Evolutionary conservation across 2,329 filamentous ascomycete genomes (phyloP).

Genomic region (Aspergillus persii): DNA sequence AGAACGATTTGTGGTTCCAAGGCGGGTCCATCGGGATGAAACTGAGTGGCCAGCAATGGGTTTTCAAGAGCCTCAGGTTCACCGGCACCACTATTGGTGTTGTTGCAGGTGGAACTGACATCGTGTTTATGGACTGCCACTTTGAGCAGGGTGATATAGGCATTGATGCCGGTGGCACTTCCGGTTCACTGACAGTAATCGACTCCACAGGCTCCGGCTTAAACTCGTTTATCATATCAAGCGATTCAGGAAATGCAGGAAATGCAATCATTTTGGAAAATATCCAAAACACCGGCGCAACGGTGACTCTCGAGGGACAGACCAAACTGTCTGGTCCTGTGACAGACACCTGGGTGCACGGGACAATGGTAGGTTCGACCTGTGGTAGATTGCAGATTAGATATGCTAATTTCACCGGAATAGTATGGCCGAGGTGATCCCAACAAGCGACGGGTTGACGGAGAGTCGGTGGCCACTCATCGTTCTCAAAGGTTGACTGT

Average conservation of each 20-base stretch:
- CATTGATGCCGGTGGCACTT: slow-evolving; percentile 24
- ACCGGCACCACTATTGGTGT: slow-evolving; percentile 58
- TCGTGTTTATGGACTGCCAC: slow-evolving; percentile 24
- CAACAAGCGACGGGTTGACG: slow-evolving; percentile 23
- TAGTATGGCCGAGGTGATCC: slow-evolving; percentile 20
- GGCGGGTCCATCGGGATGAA: slow-evolving; percentile 32
- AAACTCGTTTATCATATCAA: slow-evolving; percentile 18
- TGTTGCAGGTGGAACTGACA: slow-evolving; percentile 38
- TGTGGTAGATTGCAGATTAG: neutral
- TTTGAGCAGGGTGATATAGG: slow-evolving; percentile 24
- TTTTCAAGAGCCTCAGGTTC: slow-evolving; percentile 53
- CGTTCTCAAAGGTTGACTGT: slow-evolving; percentile 31
- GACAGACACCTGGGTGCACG: slow-evolving; percentile 31
- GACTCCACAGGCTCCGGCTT: slow-evolving; percentile 16
- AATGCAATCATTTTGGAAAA: slow-evolving; percentile 32
- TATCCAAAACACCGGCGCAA: slow-evolving; percentile 26
- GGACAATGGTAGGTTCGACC: slow-evolving; percentile 25
- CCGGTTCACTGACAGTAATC: slow-evolving; percentile 23
- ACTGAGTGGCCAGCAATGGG: slow-evolving; percentile 33
- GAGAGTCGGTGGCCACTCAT: slow-evolving; percentile 26
- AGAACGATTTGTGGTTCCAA: slow-evolving; percentile 27
- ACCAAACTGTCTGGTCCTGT: slow-evolving; percentile 19
- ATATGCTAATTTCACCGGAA: neutral
- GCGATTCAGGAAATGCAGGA: slow-evolving; percentile 30
- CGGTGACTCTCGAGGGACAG: slow-evolving; percentile 26